Evolutionary conservation across 805 yeast species (phyloP), one percentile per base, ranked within the genome.

Genomic region (Barnettozyma sucrosica): DNA sequence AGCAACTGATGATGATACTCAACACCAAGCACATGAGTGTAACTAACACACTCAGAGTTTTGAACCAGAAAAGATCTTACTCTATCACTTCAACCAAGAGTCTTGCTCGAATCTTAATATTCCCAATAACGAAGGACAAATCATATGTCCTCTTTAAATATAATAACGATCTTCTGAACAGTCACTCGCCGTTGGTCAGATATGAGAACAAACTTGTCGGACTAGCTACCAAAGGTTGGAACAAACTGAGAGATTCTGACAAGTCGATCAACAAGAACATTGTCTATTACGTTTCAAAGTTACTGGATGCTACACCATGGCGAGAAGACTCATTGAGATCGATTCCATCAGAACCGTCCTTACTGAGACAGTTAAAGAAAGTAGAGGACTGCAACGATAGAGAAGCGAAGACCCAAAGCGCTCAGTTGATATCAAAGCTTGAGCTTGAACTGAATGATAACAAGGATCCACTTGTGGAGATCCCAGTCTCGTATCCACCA

Each of bases 311-410:
- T 20, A 79, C 86, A 7, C 88, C 92, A 2, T 90, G 92, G 78
- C 81, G 83, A 54, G 98, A 90, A 59, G 76, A 79, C 57, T 77
- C 89, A 41, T 69, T 90, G 50, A 72, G 80, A 51, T 77, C 92
- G 3, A 77, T 92, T 21, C 97, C 98, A 1, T 80, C 89, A 3
- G 75, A 77, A 48, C 65, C 68, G 33, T 69, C 82, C 32, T 74
- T 86, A 65, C 65, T 80, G 32, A 58, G 58, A 52, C 61, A 57
- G 38, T 51, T 57, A 0, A 63, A 74, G 46, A 43, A 44, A 51
- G 48, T 53, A 26, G 41, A 47, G 44, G 25, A 44, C 32, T 37
- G 43, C 36, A 36, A 51, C 45, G 28, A 53, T 48, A 36, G 51
- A 50, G 44, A 56, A 47, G 41, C 48, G 46, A 20, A 52, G 45